A percentile compares a stretch with the other conserved stretches of the same genome.
Conservation (phyloP, 306 rosid species). For the Rubus idaeus region DNA sequence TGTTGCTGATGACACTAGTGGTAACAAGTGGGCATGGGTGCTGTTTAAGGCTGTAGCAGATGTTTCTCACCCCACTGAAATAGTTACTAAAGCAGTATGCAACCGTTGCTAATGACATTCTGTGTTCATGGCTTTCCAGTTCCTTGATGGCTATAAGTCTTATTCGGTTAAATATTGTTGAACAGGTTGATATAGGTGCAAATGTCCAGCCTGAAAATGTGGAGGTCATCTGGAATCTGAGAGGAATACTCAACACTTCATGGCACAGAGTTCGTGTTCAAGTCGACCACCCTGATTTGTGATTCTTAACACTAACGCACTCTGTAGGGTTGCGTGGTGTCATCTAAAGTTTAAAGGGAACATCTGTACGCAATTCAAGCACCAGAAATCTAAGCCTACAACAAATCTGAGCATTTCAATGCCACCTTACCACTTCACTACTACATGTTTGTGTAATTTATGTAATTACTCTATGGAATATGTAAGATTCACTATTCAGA, state of each 20-base stretch:
- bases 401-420: neutral
- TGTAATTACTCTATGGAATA: neutral
- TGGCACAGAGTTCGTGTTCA: conserved; percentile 74
- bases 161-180: conserved; percentile 12
- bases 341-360: too few relatives aligned
- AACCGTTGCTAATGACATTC: neutral
- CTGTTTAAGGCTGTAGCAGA: conserved; percentile 62
- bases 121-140: neutral
- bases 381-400: neutral
- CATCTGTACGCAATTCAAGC: neutral
- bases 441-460: neutral
- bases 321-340: too few relatives aligned
- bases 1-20: conserved; percentile 43
- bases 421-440: neutral
- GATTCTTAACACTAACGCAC: neutral
- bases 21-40: conserved; percentile 97
- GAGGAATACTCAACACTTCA: conserved; percentile 82
- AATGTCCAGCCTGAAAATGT: conserved; percentile 84
- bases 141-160: neutral
- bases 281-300: conserved; percentile 62
- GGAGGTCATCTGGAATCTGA: conserved; percentile 76
- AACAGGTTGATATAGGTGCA: conserved; percentile 81
- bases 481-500: neutral
- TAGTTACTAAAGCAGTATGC: conserved; percentile 82
- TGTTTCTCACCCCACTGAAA: conserved; percentile 52